These are phyloP conservation scores for Schizochytrium sp. DNA, from an alignment of 108 stramenopile genomes.

Conservation along the genomic window DNA sequence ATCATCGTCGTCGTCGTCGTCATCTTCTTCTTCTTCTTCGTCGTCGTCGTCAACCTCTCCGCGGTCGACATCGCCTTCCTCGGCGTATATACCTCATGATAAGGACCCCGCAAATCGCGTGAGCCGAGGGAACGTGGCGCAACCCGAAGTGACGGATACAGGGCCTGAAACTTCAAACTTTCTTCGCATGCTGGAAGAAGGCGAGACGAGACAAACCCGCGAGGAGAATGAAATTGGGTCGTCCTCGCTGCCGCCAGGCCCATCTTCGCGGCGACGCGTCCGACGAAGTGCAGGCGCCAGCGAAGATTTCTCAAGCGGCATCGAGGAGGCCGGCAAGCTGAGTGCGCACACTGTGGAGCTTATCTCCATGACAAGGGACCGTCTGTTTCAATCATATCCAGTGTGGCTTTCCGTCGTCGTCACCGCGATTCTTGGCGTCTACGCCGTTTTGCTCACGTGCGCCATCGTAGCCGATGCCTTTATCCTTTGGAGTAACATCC, in stretches of 20 bases:
- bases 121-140: too few relatives aligned
- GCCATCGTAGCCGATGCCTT: neutral
- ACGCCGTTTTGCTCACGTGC: neutral
- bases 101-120: too few relatives aligned
- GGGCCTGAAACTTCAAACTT: too few relatives aligned
- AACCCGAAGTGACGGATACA: too few relatives aligned
- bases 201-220: too few relatives aligned
- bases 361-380: neutral
- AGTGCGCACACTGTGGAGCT: neutral
- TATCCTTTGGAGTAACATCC: neutral
- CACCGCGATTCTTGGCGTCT: neutral
- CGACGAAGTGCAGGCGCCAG: neutral
- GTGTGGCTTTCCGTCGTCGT: neutral
- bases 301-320: neutral
- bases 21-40: neutral
- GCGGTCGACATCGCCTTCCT: neutral
- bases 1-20: neutral
- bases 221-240: too few relatives aligned
- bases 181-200: too few relatives aligned
- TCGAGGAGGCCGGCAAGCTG: neutral
- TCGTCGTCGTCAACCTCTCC: neutral
- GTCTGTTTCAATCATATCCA: neutral
- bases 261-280: too few relatives aligned
- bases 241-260: too few relatives aligned
- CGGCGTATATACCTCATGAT: neutral